phyloP scores from a whole-genome alignment of 2,329 filamentous ascomycete genomes.

The Cladobotryum mycophilum region DNA sequence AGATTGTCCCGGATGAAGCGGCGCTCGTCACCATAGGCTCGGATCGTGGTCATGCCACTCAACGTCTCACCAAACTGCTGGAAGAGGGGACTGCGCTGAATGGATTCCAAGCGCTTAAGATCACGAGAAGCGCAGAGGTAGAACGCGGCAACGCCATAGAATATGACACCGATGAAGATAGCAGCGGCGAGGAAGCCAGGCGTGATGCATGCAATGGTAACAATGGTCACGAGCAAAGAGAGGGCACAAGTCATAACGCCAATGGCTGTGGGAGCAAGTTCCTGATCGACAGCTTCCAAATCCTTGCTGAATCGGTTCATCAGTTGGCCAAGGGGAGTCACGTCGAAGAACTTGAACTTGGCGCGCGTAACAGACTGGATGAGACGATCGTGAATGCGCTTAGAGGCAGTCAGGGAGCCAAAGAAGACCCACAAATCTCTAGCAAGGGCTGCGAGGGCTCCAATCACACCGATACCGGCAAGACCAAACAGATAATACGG shows the following conservation, averaged over 20 bases:
- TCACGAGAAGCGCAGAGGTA: constrained; percentile 93
- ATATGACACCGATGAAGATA: constrained; percentile 75
- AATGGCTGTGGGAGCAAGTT: constrained; percentile 88
- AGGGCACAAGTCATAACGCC: constrained; percentile 59
- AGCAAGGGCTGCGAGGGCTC: constrained; percentile 73
- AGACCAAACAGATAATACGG: constrained; percentile 81
- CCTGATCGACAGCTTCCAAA: constrained; percentile 88
- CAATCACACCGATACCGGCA: constrained; percentile 68
- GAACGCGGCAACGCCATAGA: constrained; percentile 75
- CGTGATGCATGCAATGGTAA: constrained; percentile 81
- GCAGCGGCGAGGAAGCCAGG: constrained; percentile 85
- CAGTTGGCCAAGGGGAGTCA: constrained; percentile 88
- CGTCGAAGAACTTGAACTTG: constrained; percentile 96
- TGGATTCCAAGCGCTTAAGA: constrained; percentile 88
- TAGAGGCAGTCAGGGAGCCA: constrained; percentile 83
- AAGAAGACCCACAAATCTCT: constrained; percentile 87
- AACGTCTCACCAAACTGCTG: constrained; percentile 97
- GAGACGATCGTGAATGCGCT: constrained; percentile 71
- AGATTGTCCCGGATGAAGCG: constrained; percentile 93
- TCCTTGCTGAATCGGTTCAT: constrained; percentile 99
- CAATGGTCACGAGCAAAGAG: constrained; percentile 73
- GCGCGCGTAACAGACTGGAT: constrained; percentile 77
- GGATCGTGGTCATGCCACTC: constrained; percentile 90
- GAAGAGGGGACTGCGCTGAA: constrained; percentile 90
- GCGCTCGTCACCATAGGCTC: constrained; percentile 89